Conservation (phyloP, 1,139 yeast species). For the Suhomyces maxii region DNA sequence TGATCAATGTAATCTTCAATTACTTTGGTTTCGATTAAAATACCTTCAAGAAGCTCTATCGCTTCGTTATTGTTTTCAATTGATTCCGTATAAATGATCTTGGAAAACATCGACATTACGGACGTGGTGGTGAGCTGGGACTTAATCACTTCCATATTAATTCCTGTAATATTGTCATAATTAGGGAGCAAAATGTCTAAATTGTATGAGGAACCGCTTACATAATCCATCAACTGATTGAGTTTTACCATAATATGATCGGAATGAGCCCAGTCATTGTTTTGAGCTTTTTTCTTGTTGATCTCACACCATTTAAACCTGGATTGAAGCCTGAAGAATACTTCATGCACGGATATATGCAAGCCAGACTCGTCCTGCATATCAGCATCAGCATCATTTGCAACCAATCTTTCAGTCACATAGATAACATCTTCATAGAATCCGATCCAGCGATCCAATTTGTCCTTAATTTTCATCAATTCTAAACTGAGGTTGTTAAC, state of each 20-base stretch:
- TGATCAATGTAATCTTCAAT: constrained; percentile 14
- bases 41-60: constrained; percentile 54
- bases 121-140: constrained; percentile 66
- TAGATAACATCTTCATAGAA: constrained; percentile 18
- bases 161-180: constrained; percentile 57
- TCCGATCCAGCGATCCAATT: constrained; percentile 40
- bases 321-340: constrained; percentile 8
- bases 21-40: constrained; percentile 31
- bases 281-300: constrained; percentile 32
- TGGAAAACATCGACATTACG: constrained; percentile 66
- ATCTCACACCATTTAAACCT: constrained; percentile 40
- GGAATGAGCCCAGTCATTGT: constrained; percentile 33
- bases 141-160: constrained; percentile 52
- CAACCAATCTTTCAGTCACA: not conserved
- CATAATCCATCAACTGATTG: constrained; percentile 19
- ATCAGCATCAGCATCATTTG: not conserved
- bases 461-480: constrained; percentile 39
- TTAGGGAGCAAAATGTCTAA: constrained; percentile 37
- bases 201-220: constrained; percentile 8
- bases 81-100: constrained; percentile 46
- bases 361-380: not conserved
- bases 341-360: not conserved
- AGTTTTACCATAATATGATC: constrained; percentile 27
- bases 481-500: constrained; percentile 33
- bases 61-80: constrained; percentile 45